These are phyloP conservation scores for Mortierella sp. DNA, from an alignment of 371 early-diverging fungal species.

Conservation along the genomic window DNA sequence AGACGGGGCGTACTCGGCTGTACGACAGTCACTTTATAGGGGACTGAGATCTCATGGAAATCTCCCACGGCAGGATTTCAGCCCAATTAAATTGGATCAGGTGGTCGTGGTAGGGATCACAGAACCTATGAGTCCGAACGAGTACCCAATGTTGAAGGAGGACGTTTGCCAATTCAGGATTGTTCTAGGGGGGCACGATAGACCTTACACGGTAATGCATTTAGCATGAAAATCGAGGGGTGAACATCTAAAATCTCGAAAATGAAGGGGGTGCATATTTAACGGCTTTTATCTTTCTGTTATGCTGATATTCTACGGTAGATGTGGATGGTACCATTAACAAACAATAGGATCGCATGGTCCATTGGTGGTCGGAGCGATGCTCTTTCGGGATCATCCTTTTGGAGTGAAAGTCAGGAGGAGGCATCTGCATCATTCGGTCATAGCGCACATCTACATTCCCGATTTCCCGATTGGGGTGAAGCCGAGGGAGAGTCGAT, in stretches of 20 bases:
- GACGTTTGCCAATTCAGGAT: constrained; percentile 55
- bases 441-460: constrained; percentile 15
- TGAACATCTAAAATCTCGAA: neutral
- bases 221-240: neutral
- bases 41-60: constrained; percentile 36
- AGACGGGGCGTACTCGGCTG: constrained; percentile 48
- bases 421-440: constrained; percentile 34
- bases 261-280: neutral
- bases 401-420: constrained; percentile 51
- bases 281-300: neutral
- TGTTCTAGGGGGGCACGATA: constrained; percentile 46
- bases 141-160: constrained; percentile 47
- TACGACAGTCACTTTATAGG: constrained; percentile 47
- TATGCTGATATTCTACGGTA: neutral
- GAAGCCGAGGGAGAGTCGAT: constrained; percentile 49
- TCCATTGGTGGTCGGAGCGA: constrained; percentile 49
- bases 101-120: constrained; percentile 53
- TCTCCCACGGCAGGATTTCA: constrained; percentile 49
- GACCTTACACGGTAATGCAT: constrained; percentile 41
- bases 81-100: constrained; percentile 48
- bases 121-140: constrained; percentile 24
- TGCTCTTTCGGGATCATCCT: constrained; percentile 17
- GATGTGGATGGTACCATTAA: constrained; percentile 57
- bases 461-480: constrained; percentile 44
- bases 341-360: constrained; percentile 51